Evolutionary conservation across 2,329 filamentous ascomycete genomes (phyloP).

Genomic region (Diaporthe capsici): DNA sequence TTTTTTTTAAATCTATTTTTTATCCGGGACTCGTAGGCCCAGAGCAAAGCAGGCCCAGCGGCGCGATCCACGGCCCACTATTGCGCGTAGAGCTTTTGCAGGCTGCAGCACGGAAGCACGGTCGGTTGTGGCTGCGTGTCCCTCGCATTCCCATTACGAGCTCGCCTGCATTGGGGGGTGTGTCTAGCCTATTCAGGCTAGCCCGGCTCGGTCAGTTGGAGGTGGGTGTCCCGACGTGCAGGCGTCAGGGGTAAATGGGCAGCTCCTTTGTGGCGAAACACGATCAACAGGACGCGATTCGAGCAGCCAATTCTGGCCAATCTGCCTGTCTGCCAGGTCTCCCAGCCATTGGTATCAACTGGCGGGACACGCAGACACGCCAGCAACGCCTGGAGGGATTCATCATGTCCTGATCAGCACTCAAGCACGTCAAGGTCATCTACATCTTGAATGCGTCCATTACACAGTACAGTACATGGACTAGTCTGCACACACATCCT

Average conservation of each 20-base stretch:
- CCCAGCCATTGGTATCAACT: background rate
- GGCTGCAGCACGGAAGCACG: background rate
- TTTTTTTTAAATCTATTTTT: background rate
- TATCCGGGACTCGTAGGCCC: background rate
- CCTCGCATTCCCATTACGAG: slow-evolving; percentile 20
- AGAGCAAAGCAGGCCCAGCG: background rate
- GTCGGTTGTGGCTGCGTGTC: slow-evolving; percentile 15
- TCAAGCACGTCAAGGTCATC: background rate
- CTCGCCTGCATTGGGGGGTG: background rate
- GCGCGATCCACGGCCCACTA: slow-evolving; percentile 6
- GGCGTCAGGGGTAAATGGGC: slow-evolving; percentile 30
- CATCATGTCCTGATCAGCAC: background rate
- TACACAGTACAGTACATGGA: background rate
- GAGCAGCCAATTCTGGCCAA: slow-evolving; percentile 18
- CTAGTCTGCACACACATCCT: background rate
- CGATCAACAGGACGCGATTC: slow-evolving; percentile 32
- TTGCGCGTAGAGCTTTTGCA: slow-evolving; percentile 12
- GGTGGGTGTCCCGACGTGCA: background rate
- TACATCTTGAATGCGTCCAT: background rate
- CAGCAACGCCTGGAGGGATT: background rate
- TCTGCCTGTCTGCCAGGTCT: slow-evolving; percentile 17
- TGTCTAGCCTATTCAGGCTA: background rate
- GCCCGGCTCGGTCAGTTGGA: slow-evolving; percentile 2
- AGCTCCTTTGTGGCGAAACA: slow-evolving; percentile 31
- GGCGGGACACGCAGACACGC: background rate